Base-by-base conservation (phyloP, 73 alveolate genomes). In the Paramecium sexaurelia region DNA sequence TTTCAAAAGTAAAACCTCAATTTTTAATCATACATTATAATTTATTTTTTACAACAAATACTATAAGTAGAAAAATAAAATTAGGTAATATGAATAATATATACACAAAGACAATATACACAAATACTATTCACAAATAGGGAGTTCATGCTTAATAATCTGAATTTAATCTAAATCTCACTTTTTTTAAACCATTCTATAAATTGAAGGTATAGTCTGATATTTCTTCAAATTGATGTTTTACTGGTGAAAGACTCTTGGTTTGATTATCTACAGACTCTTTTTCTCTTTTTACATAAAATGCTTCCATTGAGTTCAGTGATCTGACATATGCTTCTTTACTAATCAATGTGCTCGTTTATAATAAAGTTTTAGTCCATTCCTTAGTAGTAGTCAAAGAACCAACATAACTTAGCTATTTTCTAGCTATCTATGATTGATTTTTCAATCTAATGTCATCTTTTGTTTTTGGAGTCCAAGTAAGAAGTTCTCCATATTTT, bases 161-260 rank as follows among this genome's bases (percentile, higher is more conserved):
- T 61, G 83, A 61, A 61, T 61, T 61, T 32, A 61, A 61, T 61
- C 83, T 26, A 61, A 61, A 61, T 61, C 83, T 26, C 39, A 61
- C 83, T 26, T 32, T 61, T 26, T 61, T 61, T 11, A 32, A 22
- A 32, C 43, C 43, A 29, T 32, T 26, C 67, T n/a, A n/a, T 10
- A 61, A 61, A 10, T 61, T 61, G 43, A 61, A 61, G 3, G 83
- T 61, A 61, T 61, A 61, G 1, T 61, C 83, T 26, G 47, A 22
- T 61, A 32, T 0, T 3, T 29, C 83, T 27, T 61, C 83, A 61
- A 2, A 61, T 6, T 61, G 26, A 26, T 61, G 39, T 27, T 61
- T 61, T 10, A 61, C 19, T 11, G 83, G 47, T 4, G 51, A 61
- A 27, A 61, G 83, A 61, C 83, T 61, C 83, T 61, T 61, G 13